Evolutionary conservation across 2,329 filamentous ascomycete species (phyloP).

Genomic region (Diplodia scrobiculata): DNA sequence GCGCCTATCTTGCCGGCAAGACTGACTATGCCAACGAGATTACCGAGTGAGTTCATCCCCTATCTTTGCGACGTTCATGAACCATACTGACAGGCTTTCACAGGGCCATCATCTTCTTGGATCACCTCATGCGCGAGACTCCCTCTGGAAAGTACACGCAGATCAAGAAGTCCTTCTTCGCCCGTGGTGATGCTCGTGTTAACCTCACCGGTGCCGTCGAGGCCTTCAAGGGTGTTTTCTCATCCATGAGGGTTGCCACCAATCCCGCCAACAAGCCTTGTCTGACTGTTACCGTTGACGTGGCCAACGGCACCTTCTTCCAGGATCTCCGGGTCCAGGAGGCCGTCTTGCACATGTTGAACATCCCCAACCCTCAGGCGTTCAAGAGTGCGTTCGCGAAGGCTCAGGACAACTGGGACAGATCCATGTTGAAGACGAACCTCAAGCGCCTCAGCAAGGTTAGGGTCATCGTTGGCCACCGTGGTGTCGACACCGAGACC

Average conservation of each 20-base stretch:
- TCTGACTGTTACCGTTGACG: slow-evolving; percentile 83
- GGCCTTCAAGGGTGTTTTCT: slow-evolving; percentile 86
- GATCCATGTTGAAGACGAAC: slow-evolving; percentile 37
- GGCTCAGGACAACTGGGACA: slow-evolving; percentile 31
- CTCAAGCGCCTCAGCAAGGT: slow-evolving; percentile 50
- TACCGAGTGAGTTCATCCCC: slow-evolving; percentile 11
- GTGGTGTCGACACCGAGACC: slow-evolving; percentile 35
- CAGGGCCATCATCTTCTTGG: slow-evolving; percentile 85
- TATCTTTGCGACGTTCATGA: neutral
- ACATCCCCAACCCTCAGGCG: slow-evolving; percentile 32
- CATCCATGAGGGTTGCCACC: slow-evolving; percentile 76
- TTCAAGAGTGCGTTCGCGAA: slow-evolving; percentile 35
- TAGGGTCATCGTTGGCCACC: slow-evolving; percentile 47
- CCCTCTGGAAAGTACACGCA: slow-evolving; percentile 67
- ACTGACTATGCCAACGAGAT: slow-evolving; percentile 60
- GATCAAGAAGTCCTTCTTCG: slow-evolving; percentile 84
- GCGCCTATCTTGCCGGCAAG: slow-evolving; percentile 65
- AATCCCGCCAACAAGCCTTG: slow-evolving; percentile 55
- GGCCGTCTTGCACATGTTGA: slow-evolving; percentile 41
- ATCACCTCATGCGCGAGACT: slow-evolving; percentile 82
- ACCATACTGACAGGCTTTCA: slow-evolving; percentile 55
- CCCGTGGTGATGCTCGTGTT: slow-evolving; percentile 52
- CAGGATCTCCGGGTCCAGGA: slow-evolving; percentile 44
- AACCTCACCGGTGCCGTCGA: slow-evolving; percentile 68
- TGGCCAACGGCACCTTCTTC: slow-evolving; percentile 92